Conservation (phyloP, 139 green algal genomes). For the Closterium sp. region DNA sequence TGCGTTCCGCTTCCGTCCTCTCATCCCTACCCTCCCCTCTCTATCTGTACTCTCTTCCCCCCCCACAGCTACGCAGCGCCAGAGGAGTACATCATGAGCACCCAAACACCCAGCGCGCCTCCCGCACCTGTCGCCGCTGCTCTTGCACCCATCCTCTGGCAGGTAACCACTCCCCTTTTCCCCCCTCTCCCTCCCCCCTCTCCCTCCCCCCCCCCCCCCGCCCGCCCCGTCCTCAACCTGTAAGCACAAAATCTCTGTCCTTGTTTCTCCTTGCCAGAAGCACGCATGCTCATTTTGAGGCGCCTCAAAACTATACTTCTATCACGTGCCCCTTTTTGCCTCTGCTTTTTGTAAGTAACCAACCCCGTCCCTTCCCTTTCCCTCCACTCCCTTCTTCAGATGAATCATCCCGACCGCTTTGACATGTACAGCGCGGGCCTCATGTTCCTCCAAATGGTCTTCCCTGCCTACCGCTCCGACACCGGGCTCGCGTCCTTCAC, state of each 20-base stretch:
- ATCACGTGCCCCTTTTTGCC: too few relatives aligned
- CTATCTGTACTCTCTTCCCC: slow-evolving; percentile 1
- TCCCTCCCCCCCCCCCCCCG: too few relatives aligned
- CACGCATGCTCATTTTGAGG: too few relatives aligned
- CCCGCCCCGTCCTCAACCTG: too few relatives aligned
- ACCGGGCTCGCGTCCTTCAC: slow-evolving; percentile 52
- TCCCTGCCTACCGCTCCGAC: slow-evolving; percentile 51
- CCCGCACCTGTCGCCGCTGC: slow-evolving; percentile 50
- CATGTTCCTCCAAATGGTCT: slow-evolving; percentile 54
- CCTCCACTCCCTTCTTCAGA: slow-evolving; percentile 6
- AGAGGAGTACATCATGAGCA: slow-evolving; percentile 67
- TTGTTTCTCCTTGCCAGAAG: too few relatives aligned
- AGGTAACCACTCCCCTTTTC: slow-evolving; percentile 18
- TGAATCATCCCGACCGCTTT: slow-evolving; percentile 59
- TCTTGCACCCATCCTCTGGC: slow-evolving; percentile 61
- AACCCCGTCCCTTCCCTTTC: too few relatives aligned
- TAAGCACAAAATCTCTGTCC: too few relatives aligned
- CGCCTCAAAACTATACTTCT: too few relatives aligned
- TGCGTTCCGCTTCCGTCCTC: too few relatives aligned
- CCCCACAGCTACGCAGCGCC: slow-evolving; percentile 49
- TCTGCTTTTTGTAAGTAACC: too few relatives aligned
- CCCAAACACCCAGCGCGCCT: slow-evolving; percentile 55
- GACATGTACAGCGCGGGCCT: slow-evolving; percentile 59
- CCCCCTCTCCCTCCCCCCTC: too few relatives aligned
- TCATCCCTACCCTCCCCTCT: slow-evolving; percentile 50